Conservation (phyloP, 2,329 filamentous ascomycete species). For the Colletotrichum lentis region DNA sequence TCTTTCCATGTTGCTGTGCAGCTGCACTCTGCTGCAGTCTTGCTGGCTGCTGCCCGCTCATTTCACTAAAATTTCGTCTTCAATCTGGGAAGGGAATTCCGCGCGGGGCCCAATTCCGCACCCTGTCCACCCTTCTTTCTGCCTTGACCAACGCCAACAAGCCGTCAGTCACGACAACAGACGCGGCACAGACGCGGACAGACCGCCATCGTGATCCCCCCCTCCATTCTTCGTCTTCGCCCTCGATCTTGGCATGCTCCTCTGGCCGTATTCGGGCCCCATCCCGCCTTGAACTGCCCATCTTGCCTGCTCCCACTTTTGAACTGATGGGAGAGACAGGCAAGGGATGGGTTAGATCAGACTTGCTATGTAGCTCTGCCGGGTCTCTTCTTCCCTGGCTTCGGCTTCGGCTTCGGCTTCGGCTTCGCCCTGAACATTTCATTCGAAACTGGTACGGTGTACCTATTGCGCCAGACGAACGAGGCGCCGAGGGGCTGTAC, state of each 20-base stretch:
- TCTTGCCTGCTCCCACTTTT: not conserved
- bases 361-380: not conserved
- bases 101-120: not conserved
- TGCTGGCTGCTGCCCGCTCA: slow-evolving; percentile 4
- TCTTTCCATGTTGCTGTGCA: slow-evolving; percentile 1
- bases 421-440: not conserved
- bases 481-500: slow-evolving; percentile 37
- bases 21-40: not conserved
- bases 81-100: not conserved
- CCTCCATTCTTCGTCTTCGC: not conserved
- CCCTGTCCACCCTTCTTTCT: not conserved
- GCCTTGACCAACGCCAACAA: not conserved
- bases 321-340: not conserved
- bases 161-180: not conserved
- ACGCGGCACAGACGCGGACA: not conserved
- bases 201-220: not conserved
- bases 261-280: slow-evolving; percentile 4
- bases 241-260: slow-evolving; percentile 6
- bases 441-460: slow-evolving; percentile 5
- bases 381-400: slow-evolving; percentile 6
- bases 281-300: slow-evolving; percentile 5
- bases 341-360: not conserved
- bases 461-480: slow-evolving; percentile 7
- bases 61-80: not conserved
- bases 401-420: not conserved